Evolutionary conservation across 1,284 basidiomycete species (phyloP), one percentile per base, ranked within the genome.

Genomic region (Lentinus polychrous): DNA sequence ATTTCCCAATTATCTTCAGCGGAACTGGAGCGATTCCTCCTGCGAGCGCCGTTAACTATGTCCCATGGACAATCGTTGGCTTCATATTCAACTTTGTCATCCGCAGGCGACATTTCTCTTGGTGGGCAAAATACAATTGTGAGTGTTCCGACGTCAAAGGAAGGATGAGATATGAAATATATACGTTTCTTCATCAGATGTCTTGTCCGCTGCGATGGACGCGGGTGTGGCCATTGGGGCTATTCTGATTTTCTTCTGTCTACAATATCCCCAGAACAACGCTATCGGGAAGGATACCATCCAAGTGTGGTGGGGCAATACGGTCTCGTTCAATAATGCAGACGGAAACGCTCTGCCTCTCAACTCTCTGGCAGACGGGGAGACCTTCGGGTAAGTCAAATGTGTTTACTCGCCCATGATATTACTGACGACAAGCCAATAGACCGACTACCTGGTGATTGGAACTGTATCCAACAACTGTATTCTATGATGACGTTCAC

Each of bases 261-360:
- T 88, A 39, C 78, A 86, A 60, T 87, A 79, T 55, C 85, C 85
- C 1, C 57, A 55, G 52, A 73, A 83, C 51, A 81, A 79, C n/a
- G 64, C 62, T 10, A 84, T 87, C 54, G 83, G 83, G 20, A 20
- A 55, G 27, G 63, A 69, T 42, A 81, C 60, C 1, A 64, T 87
- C 40, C 75, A 78, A 53, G 48, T 48, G 2, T 88, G 85, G 86
- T 88, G 85, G 86, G 86, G 86, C 14, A 87, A 87, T 54, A 77
- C 69, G 0, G 78, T 77, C 7, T 70, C 60, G 49, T 49, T 49
- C 45, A 66, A 69, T 7, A 79, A 72, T 33, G 73, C 68, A 2
- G 77, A 79, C 47, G 67, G 56, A 14, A 33, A 45, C 3, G 63
- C 60, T 24, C 49, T 61, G 12, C 62, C 72, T 17, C 43, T 69